Base-by-base conservation (phyloP, 768 basidiomycete genomes). In the Bullera alba region DNA sequence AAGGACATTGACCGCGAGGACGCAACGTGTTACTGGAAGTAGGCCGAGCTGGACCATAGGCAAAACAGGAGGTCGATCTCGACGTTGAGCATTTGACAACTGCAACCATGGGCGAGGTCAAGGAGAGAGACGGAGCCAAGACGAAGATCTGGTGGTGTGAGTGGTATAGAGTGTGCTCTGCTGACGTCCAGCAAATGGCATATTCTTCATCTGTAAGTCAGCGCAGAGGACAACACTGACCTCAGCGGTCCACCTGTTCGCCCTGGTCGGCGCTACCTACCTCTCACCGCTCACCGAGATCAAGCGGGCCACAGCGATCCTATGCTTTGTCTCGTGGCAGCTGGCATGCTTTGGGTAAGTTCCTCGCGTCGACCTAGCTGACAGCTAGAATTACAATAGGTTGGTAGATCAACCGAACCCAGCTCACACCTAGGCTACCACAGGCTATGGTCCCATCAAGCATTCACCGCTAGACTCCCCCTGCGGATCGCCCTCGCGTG, bases 381-480 rank as follows among this genome's bases (percentile, higher is more conserved):
- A 57, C 45, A 21, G 25, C 8, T 50, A 85, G 84, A 1, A 80
- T 87, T 42, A 86, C 65, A 6, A 54, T 67, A 28, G 62, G 61
- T 60, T 48, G 4, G 48, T 48, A 28, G 14, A 2, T 26, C 32
- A 14, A 8, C 2, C 17, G 22, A 22, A 10, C 25, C n/a, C 2
- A 25, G 19, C 38, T 48, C 32, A 53, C 52, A 28, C 2, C 76
- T 84, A 57, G 85, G 85, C 1, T 87, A 87, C 65, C 85, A 87
- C 64, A 78, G 85, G 0, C 71, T 87, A n/a, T 86, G 83, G 71
- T 85, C 85, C 4, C 86, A 87, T 61, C 78, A 79, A 3, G 77
- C 84, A 1, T 86, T 85, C 68, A 77, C 77, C 17, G 85, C 85
- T 4, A 73, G 73, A 1, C 49, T 78, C 16, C 75, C 75, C 8